A percentile compares a stretch with the other conserved stretches of the same genome.
These are phyloP conservation scores for Xylaria sp. DNA, from an alignment of 2,329 filamentous ascomycete genomes.

Conservation along the genomic window DNA sequence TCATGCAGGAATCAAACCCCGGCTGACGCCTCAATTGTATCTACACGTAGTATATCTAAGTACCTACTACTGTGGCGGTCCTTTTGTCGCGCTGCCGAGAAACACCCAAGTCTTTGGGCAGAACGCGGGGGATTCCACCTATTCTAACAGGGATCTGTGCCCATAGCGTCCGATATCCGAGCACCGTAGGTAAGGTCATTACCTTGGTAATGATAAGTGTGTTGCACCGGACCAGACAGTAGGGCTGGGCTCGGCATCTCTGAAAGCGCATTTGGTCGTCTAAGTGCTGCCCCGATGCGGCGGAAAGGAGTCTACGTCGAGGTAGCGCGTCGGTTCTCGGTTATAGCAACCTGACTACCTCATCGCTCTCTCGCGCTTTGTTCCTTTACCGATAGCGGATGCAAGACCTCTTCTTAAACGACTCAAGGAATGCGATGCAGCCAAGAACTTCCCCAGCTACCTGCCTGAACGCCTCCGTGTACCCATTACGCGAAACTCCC, in stretches of 20 bases:
- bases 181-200: neutral
- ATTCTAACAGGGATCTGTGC: constrained; percentile 19
- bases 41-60: neutral
- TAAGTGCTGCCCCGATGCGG: constrained; percentile 21
- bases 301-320: constrained; percentile 23
- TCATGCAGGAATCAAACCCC: constrained; percentile 12
- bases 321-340: constrained; percentile 27
- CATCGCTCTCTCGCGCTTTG: neutral
- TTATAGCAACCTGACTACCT: constrained; percentile 17
- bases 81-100: constrained; percentile 26
- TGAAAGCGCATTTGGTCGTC: constrained; percentile 13
- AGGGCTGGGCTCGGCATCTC: constrained; percentile 15
- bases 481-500: constrained; percentile 33
- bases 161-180: constrained; percentile 18
- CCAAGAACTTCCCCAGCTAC: constrained; percentile 3
- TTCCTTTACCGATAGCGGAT: constrained; percentile 32
- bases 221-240: constrained; percentile 11
- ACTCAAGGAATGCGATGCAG: constrained; percentile 11
- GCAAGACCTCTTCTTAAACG: neutral
- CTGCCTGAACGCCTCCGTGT: neutral
- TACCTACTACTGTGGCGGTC: neutral
- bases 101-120: constrained; percentile 24
- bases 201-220: constrained; percentile 13
- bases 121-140: constrained; percentile 32
- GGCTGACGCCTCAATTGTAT: neutral